Evolutionary conservation across 352 stramenopile species (phyloP).

Genomic region (Lagenidium giganteum): DNA sequence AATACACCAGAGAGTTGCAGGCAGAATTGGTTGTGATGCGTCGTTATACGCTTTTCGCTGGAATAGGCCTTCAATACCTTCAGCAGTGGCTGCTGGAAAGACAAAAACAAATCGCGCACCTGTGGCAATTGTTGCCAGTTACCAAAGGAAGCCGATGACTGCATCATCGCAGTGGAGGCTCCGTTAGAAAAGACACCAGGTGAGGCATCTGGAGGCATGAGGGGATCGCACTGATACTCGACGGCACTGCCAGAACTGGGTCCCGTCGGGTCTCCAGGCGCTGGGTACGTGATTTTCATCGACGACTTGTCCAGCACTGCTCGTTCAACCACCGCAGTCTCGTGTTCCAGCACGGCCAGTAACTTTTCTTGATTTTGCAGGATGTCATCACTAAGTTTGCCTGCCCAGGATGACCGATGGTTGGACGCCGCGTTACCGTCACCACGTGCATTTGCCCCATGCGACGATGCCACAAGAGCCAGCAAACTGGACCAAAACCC

Average conservation of each 20-base stretch:
- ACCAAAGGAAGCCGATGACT: slow-evolving; percentile 17
- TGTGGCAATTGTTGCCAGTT: slow-evolving; percentile 52
- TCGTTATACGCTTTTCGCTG: slow-evolving; percentile 29
- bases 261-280: too few species aligned
- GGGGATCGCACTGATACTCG: slow-evolving; percentile 61
- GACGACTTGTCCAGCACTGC: slow-evolving; percentile 79
- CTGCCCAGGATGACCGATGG: slow-evolving; percentile 43
- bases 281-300: slow-evolving; percentile 62
- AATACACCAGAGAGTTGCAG: slow-evolving; percentile 28
- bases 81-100: slow-evolving; percentile 45
- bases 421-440: too few species aligned
- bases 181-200: background rate
- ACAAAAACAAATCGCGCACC: slow-evolving; percentile 57
- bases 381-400: slow-evolving; percentile 71
- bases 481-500: slow-evolving; percentile 52
- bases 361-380: slow-evolving; percentile 80
- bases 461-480: slow-evolving; percentile 17
- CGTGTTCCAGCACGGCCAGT: slow-evolving; percentile 68
- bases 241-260: slow-evolving; percentile 9
- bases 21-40: slow-evolving; percentile 42
- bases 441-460: too few species aligned
- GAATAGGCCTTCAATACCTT: slow-evolving; percentile 51
- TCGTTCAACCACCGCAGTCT: slow-evolving; percentile 70
- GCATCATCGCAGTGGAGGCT: background rate
- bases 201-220: slow-evolving; percentile 32